phyloP scores from a whole-genome alignment of 139 green algal genomes.

The Coelastrella sp. region DNA sequence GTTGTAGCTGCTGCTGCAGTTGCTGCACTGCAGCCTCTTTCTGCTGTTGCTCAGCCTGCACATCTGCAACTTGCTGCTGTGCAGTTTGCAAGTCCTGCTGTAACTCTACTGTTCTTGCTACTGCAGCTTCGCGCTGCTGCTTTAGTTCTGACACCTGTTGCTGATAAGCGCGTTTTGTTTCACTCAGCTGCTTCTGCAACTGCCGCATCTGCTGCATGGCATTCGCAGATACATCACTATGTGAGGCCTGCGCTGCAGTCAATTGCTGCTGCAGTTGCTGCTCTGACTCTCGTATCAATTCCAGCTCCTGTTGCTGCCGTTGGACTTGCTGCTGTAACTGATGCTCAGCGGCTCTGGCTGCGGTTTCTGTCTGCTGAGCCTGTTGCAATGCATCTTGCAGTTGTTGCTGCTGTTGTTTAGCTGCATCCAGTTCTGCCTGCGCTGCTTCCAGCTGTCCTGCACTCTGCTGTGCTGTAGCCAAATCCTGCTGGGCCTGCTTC shows the following conservation, averaged over 20 bases:
- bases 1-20: background rate
- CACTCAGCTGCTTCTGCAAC: background rate
- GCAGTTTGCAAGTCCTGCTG: background rate
- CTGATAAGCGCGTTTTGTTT: background rate
- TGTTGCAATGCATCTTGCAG: background rate
- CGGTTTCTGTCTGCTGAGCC: background rate
- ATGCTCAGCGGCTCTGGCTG: background rate
- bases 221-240: background rate
- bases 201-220: background rate
- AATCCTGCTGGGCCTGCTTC: conserved; percentile 6
- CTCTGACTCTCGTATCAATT: background rate
- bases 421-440: background rate
- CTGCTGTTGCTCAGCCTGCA: background rate
- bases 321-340: no score
- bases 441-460: background rate
- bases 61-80: background rate
- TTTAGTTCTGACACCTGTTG: background rate
- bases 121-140: background rate
- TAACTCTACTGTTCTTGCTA: background rate
- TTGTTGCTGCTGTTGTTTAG: conserved; percentile 17
- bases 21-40: background rate
- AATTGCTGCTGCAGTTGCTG: conserved; percentile 22
- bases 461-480: background rate
- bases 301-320: conserved; percentile 1
- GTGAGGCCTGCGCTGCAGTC: background rate